Evolutionary conservation across 768 basidiomycete genomes (phyloP).

Genomic region (Mycena albidolilacea): DNA sequence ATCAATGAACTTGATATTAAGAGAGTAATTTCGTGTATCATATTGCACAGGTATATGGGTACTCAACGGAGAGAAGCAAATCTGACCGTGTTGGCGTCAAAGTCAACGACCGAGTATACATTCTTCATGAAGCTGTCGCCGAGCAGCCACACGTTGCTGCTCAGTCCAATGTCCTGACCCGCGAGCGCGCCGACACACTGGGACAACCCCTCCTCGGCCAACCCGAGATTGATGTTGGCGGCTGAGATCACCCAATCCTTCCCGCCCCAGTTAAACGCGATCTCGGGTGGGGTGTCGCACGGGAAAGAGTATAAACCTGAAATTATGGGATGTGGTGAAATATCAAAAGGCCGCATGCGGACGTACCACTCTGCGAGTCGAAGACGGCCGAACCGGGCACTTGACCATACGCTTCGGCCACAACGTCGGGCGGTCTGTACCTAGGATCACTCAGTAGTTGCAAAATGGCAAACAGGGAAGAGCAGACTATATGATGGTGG

Average conservation of each 20-base stretch:
- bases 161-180: slow-evolving; percentile 51
- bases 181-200: slow-evolving; percentile 67
- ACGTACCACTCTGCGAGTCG: slow-evolving; percentile 17
- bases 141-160: slow-evolving; percentile 47
- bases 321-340: not conserved
- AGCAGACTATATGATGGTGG: slow-evolving; percentile 15
- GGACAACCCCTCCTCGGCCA: slow-evolving; percentile 57
- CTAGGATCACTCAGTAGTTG: too few relatives aligned
- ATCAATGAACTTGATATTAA: too few relatives aligned
- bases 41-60: too few relatives aligned
- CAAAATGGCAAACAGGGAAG: too few relatives aligned
- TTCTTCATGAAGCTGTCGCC: slow-evolving; percentile 59
- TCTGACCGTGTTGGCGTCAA: slow-evolving; percentile 51
- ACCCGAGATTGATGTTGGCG: slow-evolving; percentile 56
- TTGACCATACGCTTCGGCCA: slow-evolving; percentile 21
- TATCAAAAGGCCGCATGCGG: not conserved
- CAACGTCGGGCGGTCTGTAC: slow-evolving; percentile 41
- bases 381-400: slow-evolving; percentile 21
- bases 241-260: slow-evolving; percentile 60
- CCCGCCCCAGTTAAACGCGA: slow-evolving; percentile 56
- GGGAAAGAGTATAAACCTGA: slow-evolving; percentile 35
- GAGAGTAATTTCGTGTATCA: too few relatives aligned
- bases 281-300: slow-evolving; percentile 44
- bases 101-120: slow-evolving; percentile 61
- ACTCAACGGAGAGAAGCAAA: slow-evolving; percentile 48